These are phyloP conservation scores for Podaxis mareebaensis DNA, from an alignment of 768 basidiomycete genomes.

Conservation along the genomic window DNA sequence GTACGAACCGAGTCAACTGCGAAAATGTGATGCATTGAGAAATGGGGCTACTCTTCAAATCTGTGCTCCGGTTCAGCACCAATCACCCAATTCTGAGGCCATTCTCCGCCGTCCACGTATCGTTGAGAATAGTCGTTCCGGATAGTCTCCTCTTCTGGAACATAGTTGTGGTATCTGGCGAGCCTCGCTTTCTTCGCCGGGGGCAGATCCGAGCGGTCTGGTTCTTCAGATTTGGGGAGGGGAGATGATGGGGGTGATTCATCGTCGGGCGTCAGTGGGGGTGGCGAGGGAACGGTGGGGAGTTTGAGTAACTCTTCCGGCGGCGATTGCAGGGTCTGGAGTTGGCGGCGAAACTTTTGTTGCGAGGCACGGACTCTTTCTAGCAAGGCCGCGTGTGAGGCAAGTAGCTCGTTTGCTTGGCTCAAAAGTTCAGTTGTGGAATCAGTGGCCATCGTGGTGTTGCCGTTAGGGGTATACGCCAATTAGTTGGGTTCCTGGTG, in stretches of 20 bases:
- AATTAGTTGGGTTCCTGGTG: background rate
- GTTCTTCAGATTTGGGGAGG: conserved; percentile 34
- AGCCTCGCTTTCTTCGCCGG: conserved; percentile 76
- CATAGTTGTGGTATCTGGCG: conserved; percentile 75
- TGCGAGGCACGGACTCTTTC: conserved; percentile 57
- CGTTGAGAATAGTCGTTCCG: conserved; percentile 92
- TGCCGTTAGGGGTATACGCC: background rate
- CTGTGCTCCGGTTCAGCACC: conserved; percentile 86
- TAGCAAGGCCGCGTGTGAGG: conserved; percentile 60
- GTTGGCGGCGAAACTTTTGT: conserved; percentile 52
- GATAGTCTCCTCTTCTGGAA: conserved; percentile 94
- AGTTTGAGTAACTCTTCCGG: conserved; percentile 55
- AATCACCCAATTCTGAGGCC: conserved; percentile 92
- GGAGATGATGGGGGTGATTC: conserved; percentile 51
- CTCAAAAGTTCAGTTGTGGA: conserved; percentile 52
- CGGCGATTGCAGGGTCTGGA: conserved; percentile 56
- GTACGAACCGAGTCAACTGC: background rate
- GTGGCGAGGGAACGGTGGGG: conserved; percentile 59
- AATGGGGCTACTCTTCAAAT: conserved; percentile 85
- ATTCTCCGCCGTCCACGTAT: conserved; percentile 89
- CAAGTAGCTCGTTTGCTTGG: conserved; percentile 66
- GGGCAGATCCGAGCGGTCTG: conserved; percentile 30
- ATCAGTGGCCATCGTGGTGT: conserved; percentile 13
- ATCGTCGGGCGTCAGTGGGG: conserved; percentile 49
- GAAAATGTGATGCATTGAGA: conserved; percentile 4